Evolutionary conservation across 164 flowering plant genomes (phyloP), one percentile per base, ranked within the genome.

Genomic region (Malania oleifera): DNA sequence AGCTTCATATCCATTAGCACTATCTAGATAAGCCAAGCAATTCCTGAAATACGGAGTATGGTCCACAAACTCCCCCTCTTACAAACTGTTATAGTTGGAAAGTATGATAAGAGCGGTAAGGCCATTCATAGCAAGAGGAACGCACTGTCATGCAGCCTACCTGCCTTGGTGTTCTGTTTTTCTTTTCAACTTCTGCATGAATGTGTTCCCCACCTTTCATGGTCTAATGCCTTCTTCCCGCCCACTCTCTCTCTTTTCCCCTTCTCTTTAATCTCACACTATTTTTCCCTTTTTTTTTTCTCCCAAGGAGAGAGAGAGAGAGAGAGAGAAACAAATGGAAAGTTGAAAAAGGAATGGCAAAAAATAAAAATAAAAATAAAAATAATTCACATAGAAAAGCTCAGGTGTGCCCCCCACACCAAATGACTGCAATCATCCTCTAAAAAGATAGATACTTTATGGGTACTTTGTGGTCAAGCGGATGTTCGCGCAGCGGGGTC

Each of bases 181-280:
- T 43, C 22, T 37, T 59, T 77, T 76, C 83, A 72, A 73, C 69
- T 70, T 65, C 56, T 58, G 65, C 60, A 81, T 82, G 64, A 81
- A 82, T 81, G 67, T 85, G 91, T 74, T 79, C 81, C 86, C 87
- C 89, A 82, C 91, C 81, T 81, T 75, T 29, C 31, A 26, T 68
- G 83, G 78, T 70, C 74, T 73, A 43, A 53, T 71, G 60, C 27
- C 61, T 59, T 27, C 54, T 57, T 44, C 23, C 31, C 27, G 56
- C 43, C 24, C 9, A 25, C 27, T 56, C 25, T 48, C 49, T 23
- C 52, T 61, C 57, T 50, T 48, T 43, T n/a, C n/a, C 23, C 3
- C 48, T n/a, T 34, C 11, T 34, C 11, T 34, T 34, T 1, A 1
- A n/a, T n/a, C 11, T 22, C 57, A 17, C 18, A 23, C 26, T n/a